A percentile compares a stretch with the other conserved stretches of the same genome.
Conservation (phyloP, 2,329 filamentous ascomycete species). For the Stenocarpella maydis region DNA sequence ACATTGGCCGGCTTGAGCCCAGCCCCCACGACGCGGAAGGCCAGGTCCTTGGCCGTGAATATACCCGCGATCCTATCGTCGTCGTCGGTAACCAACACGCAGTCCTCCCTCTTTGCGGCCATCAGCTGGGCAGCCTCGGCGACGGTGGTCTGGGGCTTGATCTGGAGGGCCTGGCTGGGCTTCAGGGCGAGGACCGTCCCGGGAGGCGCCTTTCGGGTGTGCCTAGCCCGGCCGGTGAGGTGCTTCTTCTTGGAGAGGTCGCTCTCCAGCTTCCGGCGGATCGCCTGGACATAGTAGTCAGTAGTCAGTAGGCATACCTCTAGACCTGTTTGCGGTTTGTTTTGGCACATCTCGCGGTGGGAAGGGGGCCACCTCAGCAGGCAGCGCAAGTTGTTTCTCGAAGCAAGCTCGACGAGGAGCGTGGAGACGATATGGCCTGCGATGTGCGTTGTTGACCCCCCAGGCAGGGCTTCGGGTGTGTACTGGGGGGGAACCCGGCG, state of each 20-base stretch:
- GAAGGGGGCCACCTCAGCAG: background rate
- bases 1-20: conserved; percentile 89
- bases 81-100: conserved; percentile 95
- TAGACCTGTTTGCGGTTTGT: background rate
- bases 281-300: conserved; percentile 70
- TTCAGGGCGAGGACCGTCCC: conserved; percentile 95
- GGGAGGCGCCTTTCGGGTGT: conserved; percentile 91
- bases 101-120: conserved; percentile 98
- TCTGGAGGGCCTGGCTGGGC: conserved; percentile 94
- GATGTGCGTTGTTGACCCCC: background rate
- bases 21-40: conserved; percentile 92
- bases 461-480: background rate
- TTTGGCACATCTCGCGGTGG: background rate
- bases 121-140: conserved; percentile 97
- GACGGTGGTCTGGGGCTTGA: conserved; percentile 93
- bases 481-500: background rate
- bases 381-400: background rate
- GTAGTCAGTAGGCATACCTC: conserved; percentile 45
- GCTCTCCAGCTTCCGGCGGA: conserved; percentile 94
- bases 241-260: conserved; percentile 98
- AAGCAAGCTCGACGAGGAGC: background rate
- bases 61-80: conserved; percentile 98
- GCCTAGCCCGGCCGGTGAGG: conserved; percentile 77
- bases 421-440: background rate
- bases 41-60: conserved; percentile 98